A percentile compares a stretch with the other conserved stretches of the same genome.
Conservation (phyloP, 2,329 filamentous ascomycete species). For the Aspergillus ibericus region DNA sequence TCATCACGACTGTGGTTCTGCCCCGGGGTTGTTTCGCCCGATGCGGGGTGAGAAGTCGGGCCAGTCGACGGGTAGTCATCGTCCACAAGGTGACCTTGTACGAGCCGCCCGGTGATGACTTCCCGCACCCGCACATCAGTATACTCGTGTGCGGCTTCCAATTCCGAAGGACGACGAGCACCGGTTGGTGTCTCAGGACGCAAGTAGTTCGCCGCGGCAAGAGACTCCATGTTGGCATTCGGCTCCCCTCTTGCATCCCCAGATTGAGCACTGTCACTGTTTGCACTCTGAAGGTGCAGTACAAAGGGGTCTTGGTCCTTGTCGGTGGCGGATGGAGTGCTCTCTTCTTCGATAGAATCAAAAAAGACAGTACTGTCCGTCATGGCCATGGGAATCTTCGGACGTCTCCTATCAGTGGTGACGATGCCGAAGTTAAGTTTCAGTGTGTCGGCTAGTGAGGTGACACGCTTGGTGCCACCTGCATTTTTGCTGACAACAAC, state of each 20-base stretch:
- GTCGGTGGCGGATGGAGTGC: conserved; percentile 25
- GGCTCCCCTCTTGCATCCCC: conserved; percentile 13
- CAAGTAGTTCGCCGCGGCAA: conserved; percentile 28
- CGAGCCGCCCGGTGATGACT: conserved; percentile 84
- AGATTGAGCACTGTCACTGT: conserved; percentile 17
- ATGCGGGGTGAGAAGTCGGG: conserved; percentile 62
- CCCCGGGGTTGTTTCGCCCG: conserved; percentile 54
- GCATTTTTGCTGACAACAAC: conserved; percentile 99
- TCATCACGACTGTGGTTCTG: conserved; percentile 51
- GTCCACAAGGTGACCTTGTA: conserved; percentile 93
- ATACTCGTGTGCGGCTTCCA: conserved; percentile 56
- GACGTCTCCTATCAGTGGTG: conserved; percentile 57
- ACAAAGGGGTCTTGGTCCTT: conserved; percentile 32
- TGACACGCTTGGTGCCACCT: conserved; percentile 94
- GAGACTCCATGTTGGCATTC: conserved; percentile 26
- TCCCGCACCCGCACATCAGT: conserved; percentile 81
- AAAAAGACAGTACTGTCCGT: conserved; percentile 76
- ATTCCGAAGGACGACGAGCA: conserved; percentile 44
- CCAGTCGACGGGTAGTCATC: conserved; percentile 84
- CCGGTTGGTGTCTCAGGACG: conserved; percentile 39
- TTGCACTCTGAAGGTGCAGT: conserved; percentile 25
- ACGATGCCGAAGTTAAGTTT: conserved; percentile 98
- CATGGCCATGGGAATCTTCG: conserved; percentile 58
- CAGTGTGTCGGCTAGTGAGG: conserved; percentile 88
- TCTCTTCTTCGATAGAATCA: conserved; percentile 56